Evolutionary conservation across 2,329 filamentous ascomycete genomes (phyloP), one percentile per base, ranked within the genome.

Genomic region (Fusarium sp.): DNA sequence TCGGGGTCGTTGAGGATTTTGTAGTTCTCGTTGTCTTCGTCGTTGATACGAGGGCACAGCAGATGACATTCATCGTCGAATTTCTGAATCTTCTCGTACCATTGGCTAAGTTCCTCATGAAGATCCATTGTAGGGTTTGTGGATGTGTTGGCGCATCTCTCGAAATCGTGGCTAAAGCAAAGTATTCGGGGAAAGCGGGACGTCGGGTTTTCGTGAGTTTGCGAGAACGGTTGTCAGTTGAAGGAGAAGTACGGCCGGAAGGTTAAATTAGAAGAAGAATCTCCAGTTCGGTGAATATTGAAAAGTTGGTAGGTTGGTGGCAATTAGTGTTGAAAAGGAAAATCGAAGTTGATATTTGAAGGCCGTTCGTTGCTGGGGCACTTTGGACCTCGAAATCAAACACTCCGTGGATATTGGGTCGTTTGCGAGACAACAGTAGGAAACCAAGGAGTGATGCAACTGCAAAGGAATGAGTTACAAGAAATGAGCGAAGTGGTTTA

Each of bases 21-120:
- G 78, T 93, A 93, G 72, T 90, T 85, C 67, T 88, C 86, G 21
- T 79, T 78, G 66, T 93, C 92, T 3, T 91, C 86, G 46, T 89
- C 86, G 70, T 83, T 80, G 57, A 88, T 78, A 63, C 87, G 88
- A 3, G 92, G 90, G 66, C 92, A 94, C 63, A 93, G 86, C 53
- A 93, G 83, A 74, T 94, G 92, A 24, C 83, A 80, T 16, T 85
- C 79, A n/a, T 77, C 41, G 5, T 82, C 80, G n/a, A 86, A 78
- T 28, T 78, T 75, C 44, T 81, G 79, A 4, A 85, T 76, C 60
- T 83, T 80, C 63, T 82, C 79, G 64, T 80, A 84, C 76, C 81
- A 83, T 55, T 79, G 76, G 20, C 74, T 78, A 55, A 85, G 78
- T 69, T 83, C 79, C 65, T 84, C 81, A 41, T 77, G 75, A 42